These are phyloP conservation scores for Raffaelea deltoideospora DNA, from an alignment of 2,329 filamentous ascomycete species.

Conservation along the genomic window DNA sequence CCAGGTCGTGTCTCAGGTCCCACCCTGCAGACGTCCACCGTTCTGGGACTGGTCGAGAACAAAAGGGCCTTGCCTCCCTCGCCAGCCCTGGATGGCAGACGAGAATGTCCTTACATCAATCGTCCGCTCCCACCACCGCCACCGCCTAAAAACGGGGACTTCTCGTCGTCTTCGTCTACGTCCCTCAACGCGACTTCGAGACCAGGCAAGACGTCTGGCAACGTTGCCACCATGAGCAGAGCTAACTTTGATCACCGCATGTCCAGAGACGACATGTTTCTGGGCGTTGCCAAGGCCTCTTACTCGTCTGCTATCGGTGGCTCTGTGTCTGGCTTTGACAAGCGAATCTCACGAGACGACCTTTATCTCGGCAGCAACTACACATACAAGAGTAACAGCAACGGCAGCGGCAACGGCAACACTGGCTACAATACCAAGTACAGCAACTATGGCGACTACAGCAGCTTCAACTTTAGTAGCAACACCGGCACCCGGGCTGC, in stretches of 20 bases:
- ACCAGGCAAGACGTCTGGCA: too few relatives aligned
- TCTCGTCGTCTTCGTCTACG: neutral
- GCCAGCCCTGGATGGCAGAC: conserved; percentile 12
- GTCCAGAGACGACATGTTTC: conserved; percentile 26
- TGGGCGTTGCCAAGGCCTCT: conserved; percentile 9
- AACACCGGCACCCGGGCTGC: conserved; percentile 10
- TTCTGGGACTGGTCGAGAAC: conserved; percentile 16
- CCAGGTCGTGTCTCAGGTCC: conserved; percentile 20
- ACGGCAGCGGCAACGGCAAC: too few relatives aligned
- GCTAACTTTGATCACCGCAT: conserved; percentile 9
- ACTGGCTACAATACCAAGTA: conserved; percentile 3
- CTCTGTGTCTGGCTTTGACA: neutral
- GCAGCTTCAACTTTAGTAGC: neutral
- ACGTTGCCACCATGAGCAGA: too few relatives aligned
- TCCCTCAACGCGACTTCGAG: too few relatives aligned
- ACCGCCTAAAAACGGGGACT: conserved; percentile 9
- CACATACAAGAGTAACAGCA: too few relatives aligned
- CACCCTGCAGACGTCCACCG: conserved; percentile 17
- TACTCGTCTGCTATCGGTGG: too few relatives aligned
- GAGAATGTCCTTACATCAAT: conserved; percentile 14
- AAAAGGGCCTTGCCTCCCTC: conserved; percentile 12
- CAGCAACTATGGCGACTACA: neutral
- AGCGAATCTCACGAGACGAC: conserved; percentile 26
- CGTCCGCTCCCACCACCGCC: conserved; percentile 16
- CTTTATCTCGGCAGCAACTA: conserved; percentile 18